Base-by-base conservation (phyloP, 768 basidiomycete genomes). In the Lactarius quietus region DNA sequence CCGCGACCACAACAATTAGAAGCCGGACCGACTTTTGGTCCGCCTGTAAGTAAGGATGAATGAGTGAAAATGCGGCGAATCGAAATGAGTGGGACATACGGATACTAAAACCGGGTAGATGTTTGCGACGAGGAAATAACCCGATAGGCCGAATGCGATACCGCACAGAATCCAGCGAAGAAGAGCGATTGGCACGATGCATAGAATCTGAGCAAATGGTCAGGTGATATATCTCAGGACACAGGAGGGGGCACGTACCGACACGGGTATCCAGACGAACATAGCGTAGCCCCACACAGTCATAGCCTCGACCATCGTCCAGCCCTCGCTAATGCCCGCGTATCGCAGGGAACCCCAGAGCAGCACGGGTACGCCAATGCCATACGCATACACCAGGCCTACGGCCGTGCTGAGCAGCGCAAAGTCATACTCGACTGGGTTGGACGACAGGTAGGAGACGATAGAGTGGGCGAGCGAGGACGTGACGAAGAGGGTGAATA, bases 391-490 rank as follows among this genome's bases (percentile, higher is more conserved):
- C 57, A 95, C 91, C 20, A 96, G 78, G 1, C 88, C 84, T 3
- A 92, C 84, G 3, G 93, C 92, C 23, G 92, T 87, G 31, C 88
- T 88, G 26, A 98, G 81, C 36, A 96, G 77, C 35, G 86, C 86
- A 76, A 98, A 95, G 75, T 98, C 86, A 72, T 95, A 96, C 67
- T 87, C 88, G 71, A 87, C 86, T 39, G 80, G 80, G 3, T 83
- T 77, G 29, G 82, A 77, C 33, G 92, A 90, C 43, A 98, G 84
- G 76, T 94, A 98, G 23, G 86, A 83, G 2, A 89, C 81, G 69
- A 98, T 89, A 55, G 93, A 93, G 18, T 92, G 87, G 8, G 89
- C 92, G 41, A 98, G 87, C 38, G 92, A 94, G 1, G 96, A 97
- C 29, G 91, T 95, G 64, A 97, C 85, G 80, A 95, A 98, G 65